phyloP scores from a whole-genome alignment of 2,329 filamentous ascomycete genomes.

The Penicillium sp. region DNA sequence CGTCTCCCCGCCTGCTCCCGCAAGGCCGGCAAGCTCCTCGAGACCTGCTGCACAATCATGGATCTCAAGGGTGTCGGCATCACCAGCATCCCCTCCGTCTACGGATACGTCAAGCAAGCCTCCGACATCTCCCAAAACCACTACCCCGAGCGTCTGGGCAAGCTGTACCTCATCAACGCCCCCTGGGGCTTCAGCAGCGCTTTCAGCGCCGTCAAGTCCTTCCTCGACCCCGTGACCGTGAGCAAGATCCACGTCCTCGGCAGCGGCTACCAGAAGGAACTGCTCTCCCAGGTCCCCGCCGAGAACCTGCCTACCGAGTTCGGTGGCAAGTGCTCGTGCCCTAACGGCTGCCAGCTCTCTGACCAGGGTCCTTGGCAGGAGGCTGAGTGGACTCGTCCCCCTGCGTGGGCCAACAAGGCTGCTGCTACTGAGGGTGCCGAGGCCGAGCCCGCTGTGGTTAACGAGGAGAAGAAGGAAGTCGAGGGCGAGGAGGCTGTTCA shows the following conservation, averaged over 20 bases:
- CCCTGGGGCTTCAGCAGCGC: constrained; percentile 91
- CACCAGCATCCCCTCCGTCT: constrained; percentile 77
- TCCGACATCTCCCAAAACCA: constrained; percentile 96
- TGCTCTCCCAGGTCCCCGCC: constrained; percentile 79
- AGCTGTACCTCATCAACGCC: constrained; percentile 96
- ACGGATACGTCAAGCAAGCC: constrained; percentile 81
- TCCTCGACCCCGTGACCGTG: constrained; percentile 95
- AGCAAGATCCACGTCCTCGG: constrained; percentile 94
- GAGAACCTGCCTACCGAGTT: constrained; percentile 89
- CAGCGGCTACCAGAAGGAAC: constrained; percentile 75
- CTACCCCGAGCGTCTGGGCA: constrained; percentile 95
- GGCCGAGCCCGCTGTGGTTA: constrained; percentile 21
- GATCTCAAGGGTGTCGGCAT: constrained; percentile 94
- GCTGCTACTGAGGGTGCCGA: constrained; percentile 15
- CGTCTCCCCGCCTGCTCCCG: constrained; percentile 93
- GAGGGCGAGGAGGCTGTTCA: constrained; percentile 29
- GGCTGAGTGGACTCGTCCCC: constrained; percentile 45
- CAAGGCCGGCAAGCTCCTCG: constrained; percentile 83
- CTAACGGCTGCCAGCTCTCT: constrained; percentile 80
- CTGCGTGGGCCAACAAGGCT: constrained; percentile 45
- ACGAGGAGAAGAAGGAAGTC: constrained; percentile 32
- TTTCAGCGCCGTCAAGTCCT: constrained; percentile 85
- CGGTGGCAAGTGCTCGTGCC: constrained; percentile 80
- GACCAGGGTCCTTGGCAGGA: constrained; percentile 84
- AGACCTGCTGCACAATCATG: constrained; percentile 98